Conservation (phyloP, 768 basidiomycete genomes). For the Russula emetica region DNA sequence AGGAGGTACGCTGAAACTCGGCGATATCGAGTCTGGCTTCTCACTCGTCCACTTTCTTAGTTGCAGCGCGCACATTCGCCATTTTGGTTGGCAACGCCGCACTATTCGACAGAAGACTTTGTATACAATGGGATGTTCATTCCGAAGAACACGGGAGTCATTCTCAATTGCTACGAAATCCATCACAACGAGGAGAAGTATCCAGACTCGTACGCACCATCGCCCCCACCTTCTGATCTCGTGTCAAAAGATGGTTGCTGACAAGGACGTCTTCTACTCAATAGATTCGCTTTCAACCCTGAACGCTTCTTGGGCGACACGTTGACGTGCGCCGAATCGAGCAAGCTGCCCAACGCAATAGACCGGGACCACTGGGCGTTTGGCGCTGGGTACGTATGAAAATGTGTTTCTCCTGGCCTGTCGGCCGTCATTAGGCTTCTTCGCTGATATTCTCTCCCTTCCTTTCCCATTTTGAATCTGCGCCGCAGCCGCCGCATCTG, state of each 20-base stretch:
- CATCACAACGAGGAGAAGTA: conserved; percentile 37
- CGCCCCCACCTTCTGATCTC: conserved; percentile 8
- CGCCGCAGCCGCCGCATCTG: conserved; percentile 37
- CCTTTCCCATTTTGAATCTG: background rate
- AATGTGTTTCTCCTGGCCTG: background rate
- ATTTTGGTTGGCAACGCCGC: conserved; percentile 35
- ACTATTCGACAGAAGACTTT: conserved; percentile 34
- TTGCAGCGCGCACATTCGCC: conserved; percentile 31
- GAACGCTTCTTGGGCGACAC: conserved; percentile 43
- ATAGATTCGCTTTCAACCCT: conserved; percentile 37
- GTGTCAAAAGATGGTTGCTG: background rate
- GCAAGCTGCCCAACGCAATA: conserved; percentile 31
- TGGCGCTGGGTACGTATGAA: conserved; percentile 42
- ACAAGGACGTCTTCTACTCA: background rate
- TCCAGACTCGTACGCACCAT: conserved; percentile 37
- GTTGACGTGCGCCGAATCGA: conserved; percentile 41
- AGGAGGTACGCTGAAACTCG: conserved; percentile 26
- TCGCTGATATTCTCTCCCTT: background rate
- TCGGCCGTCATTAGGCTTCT: background rate
- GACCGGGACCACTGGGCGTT: conserved; percentile 52
- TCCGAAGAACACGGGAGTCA: conserved; percentile 32
- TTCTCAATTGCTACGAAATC: conserved; percentile 32
- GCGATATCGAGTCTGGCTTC: background rate
- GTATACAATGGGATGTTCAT: conserved; percentile 33
- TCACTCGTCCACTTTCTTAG: conserved; percentile 11